Base-by-base conservation (phyloP, 352 stramenopile genomes). In the Globisporangium polare region DNA sequence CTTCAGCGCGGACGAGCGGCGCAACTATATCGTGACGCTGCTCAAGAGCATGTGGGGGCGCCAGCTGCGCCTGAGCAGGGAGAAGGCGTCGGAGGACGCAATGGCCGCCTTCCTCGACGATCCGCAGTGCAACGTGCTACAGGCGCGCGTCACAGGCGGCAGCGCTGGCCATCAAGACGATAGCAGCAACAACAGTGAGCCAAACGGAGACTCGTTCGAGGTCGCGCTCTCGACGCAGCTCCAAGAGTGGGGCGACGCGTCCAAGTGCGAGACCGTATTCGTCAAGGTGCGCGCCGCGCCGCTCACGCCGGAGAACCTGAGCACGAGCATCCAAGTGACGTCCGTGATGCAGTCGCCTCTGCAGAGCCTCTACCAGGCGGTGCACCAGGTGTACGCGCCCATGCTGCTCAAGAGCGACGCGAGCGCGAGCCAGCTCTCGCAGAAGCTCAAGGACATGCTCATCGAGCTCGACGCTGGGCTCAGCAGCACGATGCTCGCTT, bases 301-400 rank as follows among this genome's bases (percentile, higher is more conserved):
- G 22, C 68, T 96, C 18, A 84, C 75, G 9, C 77, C 80, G 0
- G 71, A 86, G 35, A 94, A 83, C 66, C 88, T 96, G 67, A 74
- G 77, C 35, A 79, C 70, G 22, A 89, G 75, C 60, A 69, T 96
- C 18, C 78, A 92, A 37, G 67, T 96, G 29, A 86, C 80, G 22
- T 87, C 81, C 2, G 71, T 89, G 26, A 60, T 77, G 24, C 79
- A 88, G 31, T 86, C 81, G 33, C 88, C 88, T 5, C 65, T 96
- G 41, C 71, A 83, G 54, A 92, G 78, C 68, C 75, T 96, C 3
- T 96, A 92, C 57, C 77, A 92, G 60, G 79, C 67, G 9, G 70
- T 96, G 54, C 80, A 94, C 57, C 76, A 94, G 24, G 80, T 96
- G 41, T 96, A 92, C 46, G 83, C 87, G 6, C 88, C 88, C 26